Conservation (phyloP, 2,329 filamentous ascomycete genomes). For the Aspergillus nomiae region DNA sequence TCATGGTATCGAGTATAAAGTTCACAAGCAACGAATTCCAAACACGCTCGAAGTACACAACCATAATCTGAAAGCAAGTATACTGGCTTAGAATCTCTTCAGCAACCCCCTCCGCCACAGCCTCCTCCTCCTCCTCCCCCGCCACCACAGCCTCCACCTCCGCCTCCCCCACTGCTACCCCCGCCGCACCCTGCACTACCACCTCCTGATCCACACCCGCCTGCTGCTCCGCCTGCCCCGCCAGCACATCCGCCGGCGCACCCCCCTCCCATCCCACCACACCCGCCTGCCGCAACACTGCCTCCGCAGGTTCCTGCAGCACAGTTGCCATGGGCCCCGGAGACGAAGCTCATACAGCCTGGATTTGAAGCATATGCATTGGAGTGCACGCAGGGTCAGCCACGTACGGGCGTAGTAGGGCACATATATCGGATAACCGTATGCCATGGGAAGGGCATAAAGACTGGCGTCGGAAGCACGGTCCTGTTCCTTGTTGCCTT, state of each 20-base stretch:
- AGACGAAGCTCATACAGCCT: slow-evolving; percentile 44
- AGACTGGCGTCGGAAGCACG: slow-evolving; percentile 19
- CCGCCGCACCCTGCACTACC: slow-evolving; percentile 14
- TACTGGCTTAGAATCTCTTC: slow-evolving; percentile 2
- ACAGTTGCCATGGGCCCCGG: slow-evolving; percentile 50
- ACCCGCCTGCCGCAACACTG: slow-evolving; percentile 48
- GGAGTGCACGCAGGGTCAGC: slow-evolving; percentile 46
- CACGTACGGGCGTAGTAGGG: slow-evolving; percentile 52
- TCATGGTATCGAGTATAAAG: background rate
- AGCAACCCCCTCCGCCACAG: slow-evolving; percentile 12
- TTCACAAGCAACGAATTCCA: background rate
- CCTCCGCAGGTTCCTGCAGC: slow-evolving; percentile 46
- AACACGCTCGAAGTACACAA: background rate
- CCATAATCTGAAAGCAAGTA: background rate
- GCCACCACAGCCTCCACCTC: slow-evolving; percentile 11
- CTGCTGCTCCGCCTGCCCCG: slow-evolving; percentile 42
- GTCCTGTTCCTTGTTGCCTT: slow-evolving; percentile 33
- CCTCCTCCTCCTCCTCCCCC: slow-evolving; percentile 14
- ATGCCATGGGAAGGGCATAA: slow-evolving; percentile 41
- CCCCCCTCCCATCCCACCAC: slow-evolving; percentile 40
- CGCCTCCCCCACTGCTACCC: slow-evolving; percentile 13
- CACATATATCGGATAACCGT: slow-evolving; percentile 48
- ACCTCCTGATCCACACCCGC: slow-evolving; percentile 45
- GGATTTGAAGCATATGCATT: slow-evolving; percentile 49
- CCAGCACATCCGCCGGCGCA: slow-evolving; percentile 39